Evolutionary conservation across 805 yeast genomes (phyloP), one percentile per base, ranked within the genome.

Genomic region (Saccharomycopsis capsularis): DNA sequence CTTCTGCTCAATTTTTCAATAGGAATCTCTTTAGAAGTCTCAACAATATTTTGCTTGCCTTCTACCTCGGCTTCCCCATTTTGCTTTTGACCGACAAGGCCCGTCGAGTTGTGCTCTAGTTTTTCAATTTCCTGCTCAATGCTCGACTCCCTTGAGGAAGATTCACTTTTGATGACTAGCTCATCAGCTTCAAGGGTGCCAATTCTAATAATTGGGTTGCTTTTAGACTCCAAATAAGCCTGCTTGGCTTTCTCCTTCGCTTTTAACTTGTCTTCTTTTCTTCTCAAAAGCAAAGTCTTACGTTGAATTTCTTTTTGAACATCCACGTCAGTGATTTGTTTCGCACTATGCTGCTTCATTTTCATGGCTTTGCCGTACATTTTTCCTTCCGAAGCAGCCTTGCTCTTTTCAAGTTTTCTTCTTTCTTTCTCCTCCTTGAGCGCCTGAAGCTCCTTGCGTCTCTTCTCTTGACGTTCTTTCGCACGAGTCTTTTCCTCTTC

Each of bases 81-180:
- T n/a, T n/a, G n/a, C n/a, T n/a, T n/a, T n/a, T n/a, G n/a, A n/a
- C n/a, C n/a, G n/a, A n/a, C n/a, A n/a, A n/a, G n/a, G n/a, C n/a
- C n/a, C n/a, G n/a, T n/a, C n/a, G n/a, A n/a, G n/a, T n/a, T n/a
- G n/a, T n/a, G n/a, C n/a, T n/a, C n/a, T n/a, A n/a, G n/a, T n/a
- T n/a, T n/a, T n/a, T n/a, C n/a, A n/a, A n/a, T n/a, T n/a, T n/a
- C n/a, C n/a, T n/a, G n/a, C n/a, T 53, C 53, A 29, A 49, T 59
- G 61, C 18, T 55, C 21, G 60, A 51, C 41, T 61, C 57, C 43
- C 64, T 54, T 41, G 64, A 67, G 18, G 63, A 44, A 40, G 19
- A n/a, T 25, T 35, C 18, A 35, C 19, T 22, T 27, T 13, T 27
- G 11, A 27, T 7, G 32, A 27, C 13, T 13, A 7, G 7, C 32